A percentile compares a stretch with the other conserved stretches of the same genome.
Conservation (phyloP, 225 moss, liverwort and hornwort species). For the Lunularia cruciata region DNA sequence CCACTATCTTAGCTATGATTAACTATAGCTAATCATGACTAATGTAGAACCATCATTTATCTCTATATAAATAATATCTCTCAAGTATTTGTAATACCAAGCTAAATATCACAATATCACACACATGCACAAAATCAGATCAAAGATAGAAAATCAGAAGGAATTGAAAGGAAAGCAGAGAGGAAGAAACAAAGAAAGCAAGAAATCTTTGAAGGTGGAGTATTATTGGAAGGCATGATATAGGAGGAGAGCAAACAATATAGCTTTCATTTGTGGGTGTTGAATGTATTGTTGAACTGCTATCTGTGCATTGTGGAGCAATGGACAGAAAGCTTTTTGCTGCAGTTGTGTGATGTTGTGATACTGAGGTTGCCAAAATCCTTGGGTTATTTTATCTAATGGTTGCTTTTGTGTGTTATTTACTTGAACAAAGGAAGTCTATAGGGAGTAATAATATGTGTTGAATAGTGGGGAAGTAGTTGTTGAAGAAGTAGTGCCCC, state of each 20-base stretch:
- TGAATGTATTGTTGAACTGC: slow-evolving; percentile 1
- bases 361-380: not conserved
- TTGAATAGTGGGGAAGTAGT: not conserved
- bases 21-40: no score
- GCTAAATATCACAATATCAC: no score
- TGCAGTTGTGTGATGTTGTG: not conserved
- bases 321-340: slow-evolving; percentile 2
- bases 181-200: no score
- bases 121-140: no score
- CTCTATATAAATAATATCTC: no score
- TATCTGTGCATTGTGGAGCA: not conserved
- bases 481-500: no score
- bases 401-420: not conserved
- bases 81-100: no score
- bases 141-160: no score
- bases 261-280: not conserved
- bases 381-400: not conserved
- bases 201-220: no score
- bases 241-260: not conserved
- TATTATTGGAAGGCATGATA: not conserved
- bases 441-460: not conserved
- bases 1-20: no score
- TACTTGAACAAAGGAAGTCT: not conserved
- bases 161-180: no score
- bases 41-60: no score